phyloP scores from a whole-genome alignment of 1,284 basidiomycete genomes.

The Phlebopus sp. region DNA sequence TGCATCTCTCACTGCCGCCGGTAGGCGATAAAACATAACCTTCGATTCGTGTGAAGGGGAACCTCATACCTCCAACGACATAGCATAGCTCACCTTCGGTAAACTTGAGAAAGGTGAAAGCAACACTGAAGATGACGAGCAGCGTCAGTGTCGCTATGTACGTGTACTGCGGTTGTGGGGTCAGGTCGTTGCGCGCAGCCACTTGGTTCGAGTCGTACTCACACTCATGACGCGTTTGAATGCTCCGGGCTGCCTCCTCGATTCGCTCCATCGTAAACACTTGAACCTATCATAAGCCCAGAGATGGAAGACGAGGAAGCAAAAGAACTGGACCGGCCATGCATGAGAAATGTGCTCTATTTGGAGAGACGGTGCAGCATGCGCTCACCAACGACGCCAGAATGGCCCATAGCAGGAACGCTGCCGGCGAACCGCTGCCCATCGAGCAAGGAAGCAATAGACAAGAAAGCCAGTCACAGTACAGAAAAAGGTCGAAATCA shows the following conservation, averaged over 20 bases:
- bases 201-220: constrained; percentile 35
- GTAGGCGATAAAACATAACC: constrained; percentile 41
- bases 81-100: constrained; percentile 51
- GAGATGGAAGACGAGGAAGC: constrained; percentile 64
- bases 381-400: constrained; percentile 57
- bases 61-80: background rate
- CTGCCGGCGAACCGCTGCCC: constrained; percentile 65
- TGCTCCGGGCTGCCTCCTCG: constrained; percentile 69
- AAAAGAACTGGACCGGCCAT: constrained; percentile 48
- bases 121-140: constrained; percentile 57
- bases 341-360: constrained; percentile 1
- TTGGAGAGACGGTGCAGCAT: background rate
- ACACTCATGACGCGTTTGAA: constrained; percentile 82
- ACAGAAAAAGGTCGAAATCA: background rate
- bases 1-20: constrained; percentile 38
- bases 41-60: constrained; percentile 18
- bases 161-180: constrained; percentile 53
- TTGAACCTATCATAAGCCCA: constrained; percentile 73
- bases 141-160: constrained; percentile 65
- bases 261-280: constrained; percentile 63
- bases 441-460: constrained; percentile 35
- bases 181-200: no score
- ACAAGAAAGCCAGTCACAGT: no score
- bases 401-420: constrained; percentile 69
- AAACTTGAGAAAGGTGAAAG: constrained; percentile 62